Percentiles rank a stretch among this genome's conserved stretches.
Conservation (phyloP, 1,284 basidiomycete genomes). For the Cryptococcus sp. region DNA sequence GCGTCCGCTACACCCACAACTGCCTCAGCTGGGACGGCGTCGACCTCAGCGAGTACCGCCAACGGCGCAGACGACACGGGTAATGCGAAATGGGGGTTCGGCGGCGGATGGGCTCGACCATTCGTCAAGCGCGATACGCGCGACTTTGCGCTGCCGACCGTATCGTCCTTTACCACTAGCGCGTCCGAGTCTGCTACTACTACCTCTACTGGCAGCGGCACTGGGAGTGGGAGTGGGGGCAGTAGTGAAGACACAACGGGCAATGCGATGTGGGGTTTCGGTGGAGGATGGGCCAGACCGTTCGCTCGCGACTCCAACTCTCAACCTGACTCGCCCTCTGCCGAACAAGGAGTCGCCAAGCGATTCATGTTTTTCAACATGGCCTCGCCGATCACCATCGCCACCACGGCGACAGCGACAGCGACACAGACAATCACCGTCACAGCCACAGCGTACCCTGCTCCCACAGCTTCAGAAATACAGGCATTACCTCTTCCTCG, state of each 20-base stretch:
- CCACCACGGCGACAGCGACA: too few species aligned
- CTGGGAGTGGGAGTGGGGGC: background rate
- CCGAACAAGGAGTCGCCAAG: too few species aligned
- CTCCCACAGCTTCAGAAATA: too few species aligned
- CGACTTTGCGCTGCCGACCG: background rate
- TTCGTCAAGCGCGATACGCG: slow-evolving; percentile 4
- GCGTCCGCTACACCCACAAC: background rate
- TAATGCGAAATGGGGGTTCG: background rate
- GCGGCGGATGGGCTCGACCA: slow-evolving; percentile 1
- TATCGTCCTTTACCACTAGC: background rate
- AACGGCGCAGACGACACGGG: background rate
- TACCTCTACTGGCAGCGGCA: background rate
- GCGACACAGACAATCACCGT: too few species aligned
- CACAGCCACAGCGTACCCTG: too few species aligned
- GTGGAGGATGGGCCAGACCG: slow-evolving; percentile 13
- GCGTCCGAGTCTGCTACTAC: background rate
- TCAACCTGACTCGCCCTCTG: too few species aligned
- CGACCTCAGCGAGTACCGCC: background rate
- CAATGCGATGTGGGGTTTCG: slow-evolving; percentile 4
- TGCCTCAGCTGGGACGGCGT: background rate
- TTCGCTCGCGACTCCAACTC: background rate
- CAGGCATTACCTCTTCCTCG: too few species aligned
- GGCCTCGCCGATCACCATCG: too few species aligned
- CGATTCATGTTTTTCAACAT: too few species aligned
- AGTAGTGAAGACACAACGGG: background rate